Conservation (phyloP, 176 grass and related monocot species). For the Melocanna baccifera region DNA sequence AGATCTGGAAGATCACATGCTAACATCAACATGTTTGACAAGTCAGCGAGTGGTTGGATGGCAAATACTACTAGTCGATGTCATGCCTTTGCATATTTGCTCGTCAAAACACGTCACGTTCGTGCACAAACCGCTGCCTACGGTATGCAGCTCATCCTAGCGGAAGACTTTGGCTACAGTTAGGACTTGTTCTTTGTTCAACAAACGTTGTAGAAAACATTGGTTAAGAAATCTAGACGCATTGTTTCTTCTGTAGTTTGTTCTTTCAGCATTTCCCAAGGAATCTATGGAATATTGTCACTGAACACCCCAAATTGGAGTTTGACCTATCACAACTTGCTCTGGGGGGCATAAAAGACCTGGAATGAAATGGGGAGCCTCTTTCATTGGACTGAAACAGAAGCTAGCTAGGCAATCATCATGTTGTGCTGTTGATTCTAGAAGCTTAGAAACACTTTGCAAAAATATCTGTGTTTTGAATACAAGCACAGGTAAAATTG, state of each 20-base stretch:
- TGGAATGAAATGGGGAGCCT: neutral
- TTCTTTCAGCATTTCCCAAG: neutral
- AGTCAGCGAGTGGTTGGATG: conserved; percentile 18
- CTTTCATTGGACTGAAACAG: neutral
- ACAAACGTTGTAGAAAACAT: neutral
- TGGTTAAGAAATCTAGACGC: neutral
- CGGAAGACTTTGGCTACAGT: conserved; percentile 11
- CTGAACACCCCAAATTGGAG: neutral
- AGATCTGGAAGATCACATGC: conserved; percentile 29
- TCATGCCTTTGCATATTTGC: neutral
- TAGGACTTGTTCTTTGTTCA: conserved; percentile 17
- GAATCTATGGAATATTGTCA: neutral
- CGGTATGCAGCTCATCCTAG: neutral
- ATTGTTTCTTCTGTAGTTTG: neutral
- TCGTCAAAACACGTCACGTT: neutral
- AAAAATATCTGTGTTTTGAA: neutral
- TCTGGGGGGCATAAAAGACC: neutral
- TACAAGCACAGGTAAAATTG: neutral
- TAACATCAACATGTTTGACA: conserved; percentile 39
- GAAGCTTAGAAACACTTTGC: neutral
- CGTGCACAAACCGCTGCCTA: neutral
- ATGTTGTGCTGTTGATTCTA: neutral
- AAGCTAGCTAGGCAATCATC: neutral
- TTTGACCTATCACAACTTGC: neutral
- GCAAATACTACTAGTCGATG: neutral